Evolutionary conservation across 2,329 filamentous ascomycete species (phyloP), one percentile per base, ranked within the genome.

Genomic region (Nannizzia gypsea): DNA sequence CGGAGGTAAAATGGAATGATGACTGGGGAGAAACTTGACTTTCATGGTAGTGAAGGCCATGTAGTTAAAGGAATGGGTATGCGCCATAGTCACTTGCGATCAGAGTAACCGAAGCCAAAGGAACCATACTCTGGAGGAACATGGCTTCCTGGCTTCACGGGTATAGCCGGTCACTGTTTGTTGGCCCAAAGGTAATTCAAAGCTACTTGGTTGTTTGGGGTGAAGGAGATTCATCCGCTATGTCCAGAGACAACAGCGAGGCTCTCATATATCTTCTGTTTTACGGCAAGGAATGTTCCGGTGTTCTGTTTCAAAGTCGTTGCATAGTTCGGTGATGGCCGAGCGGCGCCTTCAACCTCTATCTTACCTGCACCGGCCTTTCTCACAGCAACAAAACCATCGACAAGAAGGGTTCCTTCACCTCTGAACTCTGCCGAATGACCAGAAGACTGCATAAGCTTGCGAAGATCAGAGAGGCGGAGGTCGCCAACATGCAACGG

Each of bases 401-500:
- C 92, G 60, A 99, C 86, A 8, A 99, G 81, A 60, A 99, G 77
- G 6, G 88, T 95, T 63, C 93, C 93, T 73, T 97, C 92, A 56
- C 93, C 93, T 56, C 90, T 82, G 73, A 97, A 96, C 72, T 96
- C 93, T 0, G 92, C 92, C 13, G 83, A 85, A 74, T 96, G 90
- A 0, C 91, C 90, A 2, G 86, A 82, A 13, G 81, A 79, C 67
- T 90, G 86, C 84, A 99, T 89, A 20, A 91, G 82, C 62, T 89
- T 86, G 57, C 93, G 82, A 61, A 99, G 77, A 71, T 97, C 91
- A 0, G 92, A 90, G 17, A 99, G 81, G 22, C 92, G 83, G 46
- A 97, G 77, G 71, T 99, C 93, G 63, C 93, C 93, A 2, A 99
- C 93, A 71, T 97, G 93, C 52, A 99, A 84, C 9, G 93, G 90